Evolutionary conservation across 257 asterid species (phyloP).

Genomic region (Solanum piurae): DNA sequence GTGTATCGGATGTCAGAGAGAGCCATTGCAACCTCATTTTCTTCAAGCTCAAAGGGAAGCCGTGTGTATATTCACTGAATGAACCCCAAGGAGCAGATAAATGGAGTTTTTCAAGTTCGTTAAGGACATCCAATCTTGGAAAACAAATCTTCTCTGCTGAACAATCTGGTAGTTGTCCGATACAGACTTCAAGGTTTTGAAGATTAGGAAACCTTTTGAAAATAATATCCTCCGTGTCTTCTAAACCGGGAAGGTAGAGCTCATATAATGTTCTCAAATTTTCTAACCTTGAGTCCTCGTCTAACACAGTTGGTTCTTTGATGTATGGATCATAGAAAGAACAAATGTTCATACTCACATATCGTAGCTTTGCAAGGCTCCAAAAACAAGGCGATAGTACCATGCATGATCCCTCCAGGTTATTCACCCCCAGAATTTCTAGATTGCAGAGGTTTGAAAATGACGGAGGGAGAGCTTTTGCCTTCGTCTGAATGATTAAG

Average conservation of each 20-base stretch:
- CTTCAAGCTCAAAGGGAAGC: too few relatives aligned
- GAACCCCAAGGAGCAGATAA: fast-evolving
- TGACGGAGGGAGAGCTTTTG: not conserved
- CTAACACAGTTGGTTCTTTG: not conserved
- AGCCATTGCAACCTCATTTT: fast-evolving
- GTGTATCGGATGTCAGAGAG: too few relatives aligned
- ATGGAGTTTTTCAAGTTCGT: not conserved
- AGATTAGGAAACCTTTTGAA: too few relatives aligned
- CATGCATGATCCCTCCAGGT: not conserved
- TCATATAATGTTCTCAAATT: too few relatives aligned
- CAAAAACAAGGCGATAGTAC: not conserved
- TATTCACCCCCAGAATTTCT: not conserved
- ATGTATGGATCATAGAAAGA: too few relatives aligned
- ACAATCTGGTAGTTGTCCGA: not conserved
- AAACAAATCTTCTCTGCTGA: not conserved
- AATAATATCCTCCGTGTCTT: too few relatives aligned
- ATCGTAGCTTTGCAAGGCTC: not conserved
- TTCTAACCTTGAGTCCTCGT: not conserved
- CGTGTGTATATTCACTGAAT: too few relatives aligned
- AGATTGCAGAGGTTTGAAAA: not conserved
- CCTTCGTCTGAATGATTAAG: not conserved
- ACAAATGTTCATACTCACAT: not conserved
- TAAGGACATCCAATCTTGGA: not conserved
- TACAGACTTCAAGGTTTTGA: too few relatives aligned
- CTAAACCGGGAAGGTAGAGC: too few relatives aligned